Conservation (phyloP, 2,329 filamentous ascomycete genomes). For the Hymenoscyphus albidus region DNA sequence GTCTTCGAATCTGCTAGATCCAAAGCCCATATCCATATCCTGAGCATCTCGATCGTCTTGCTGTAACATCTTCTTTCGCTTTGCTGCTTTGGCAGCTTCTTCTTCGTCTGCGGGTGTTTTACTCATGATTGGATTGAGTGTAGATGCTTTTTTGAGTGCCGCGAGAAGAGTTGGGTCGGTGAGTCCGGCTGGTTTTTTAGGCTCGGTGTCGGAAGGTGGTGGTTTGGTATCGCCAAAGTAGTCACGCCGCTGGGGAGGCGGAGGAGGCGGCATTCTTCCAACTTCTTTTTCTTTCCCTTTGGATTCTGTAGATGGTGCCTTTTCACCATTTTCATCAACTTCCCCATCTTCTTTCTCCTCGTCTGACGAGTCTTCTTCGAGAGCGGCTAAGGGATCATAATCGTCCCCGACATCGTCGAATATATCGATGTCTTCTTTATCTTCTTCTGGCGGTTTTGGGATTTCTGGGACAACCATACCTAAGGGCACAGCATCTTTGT, state of each 20-base stretch:
- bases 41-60: conserved; percentile 75
- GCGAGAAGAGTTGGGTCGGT: conserved; percentile 76
- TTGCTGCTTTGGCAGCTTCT: conserved; percentile 58
- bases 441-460: conserved; percentile 44
- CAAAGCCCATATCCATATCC: conserved; percentile 94
- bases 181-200: conserved; percentile 48
- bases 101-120: conserved; percentile 39
- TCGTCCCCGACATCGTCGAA: conserved; percentile 64
- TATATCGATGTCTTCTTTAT: conserved; percentile 58
- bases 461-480: conserved; percentile 64
- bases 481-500: conserved; percentile 53
- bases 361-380: conserved; percentile 42
- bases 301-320: conserved; percentile 13
- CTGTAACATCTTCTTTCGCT: conserved; percentile 70
- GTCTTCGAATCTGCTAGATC: conserved; percentile 80
- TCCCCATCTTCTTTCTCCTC: conserved; percentile 43
- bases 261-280: conserved; percentile 45
- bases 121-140: conserved; percentile 47
- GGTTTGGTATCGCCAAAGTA: conserved; percentile 60
- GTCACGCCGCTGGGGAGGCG: conserved; percentile 43
- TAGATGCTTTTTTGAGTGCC: conserved; percentile 79
- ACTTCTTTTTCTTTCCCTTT: conserved; percentile 10
- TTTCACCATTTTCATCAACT: conserved; percentile 19
- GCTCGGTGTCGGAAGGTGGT: conserved; percentile 31
- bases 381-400: conserved; percentile 62